These are phyloP conservation scores for Westerdykella ornata DNA, from an alignment of 2,329 filamentous ascomycete species.

Conservation along the genomic window DNA sequence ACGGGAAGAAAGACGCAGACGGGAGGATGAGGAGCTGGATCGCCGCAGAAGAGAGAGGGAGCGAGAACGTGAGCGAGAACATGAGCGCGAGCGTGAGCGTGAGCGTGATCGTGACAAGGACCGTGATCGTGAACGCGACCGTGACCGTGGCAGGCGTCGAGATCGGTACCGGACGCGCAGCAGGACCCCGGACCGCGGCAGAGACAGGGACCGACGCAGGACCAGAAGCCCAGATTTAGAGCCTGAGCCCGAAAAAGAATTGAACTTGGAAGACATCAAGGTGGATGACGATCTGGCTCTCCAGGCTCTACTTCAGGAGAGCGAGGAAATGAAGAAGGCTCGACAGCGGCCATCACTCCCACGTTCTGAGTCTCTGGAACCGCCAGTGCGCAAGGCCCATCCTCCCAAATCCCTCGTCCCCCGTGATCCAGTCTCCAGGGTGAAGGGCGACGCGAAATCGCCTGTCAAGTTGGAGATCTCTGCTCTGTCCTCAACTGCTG, in stretches of 20 bases:
- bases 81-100: conserved; percentile 48
- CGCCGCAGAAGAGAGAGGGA: conserved; percentile 36
- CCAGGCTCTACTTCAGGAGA: conserved; percentile 31
- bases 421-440: conserved; percentile 27
- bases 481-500: conserved; percentile 3
- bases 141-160: conserved; percentile 26
- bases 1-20: conserved; percentile 5
- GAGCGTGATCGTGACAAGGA: conserved; percentile 38
- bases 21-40: conserved; percentile 33
- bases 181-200: conserved; percentile 8
- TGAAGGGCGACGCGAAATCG: conserved; percentile 25
- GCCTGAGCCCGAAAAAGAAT: conserved; percentile 14
- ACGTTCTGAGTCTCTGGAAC: conserved; percentile 36
- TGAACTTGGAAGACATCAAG: conserved; percentile 33
- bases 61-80: conserved; percentile 28
- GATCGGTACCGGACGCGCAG: conserved; percentile 20
- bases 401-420: conserved; percentile 33
- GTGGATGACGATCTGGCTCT: conserved; percentile 35
- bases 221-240: conserved; percentile 13
- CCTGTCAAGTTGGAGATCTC: conserved; percentile 3
- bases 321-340: conserved; percentile 35
- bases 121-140: conserved; percentile 37
- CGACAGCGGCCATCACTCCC: conserved; percentile 32
- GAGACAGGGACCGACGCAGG: conserved; percentile 5
- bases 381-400: conserved; percentile 33